phyloP scores from a whole-genome alignment of 2,329 filamentous ascomycete species.

The Paradendryphiella salina region DNA sequence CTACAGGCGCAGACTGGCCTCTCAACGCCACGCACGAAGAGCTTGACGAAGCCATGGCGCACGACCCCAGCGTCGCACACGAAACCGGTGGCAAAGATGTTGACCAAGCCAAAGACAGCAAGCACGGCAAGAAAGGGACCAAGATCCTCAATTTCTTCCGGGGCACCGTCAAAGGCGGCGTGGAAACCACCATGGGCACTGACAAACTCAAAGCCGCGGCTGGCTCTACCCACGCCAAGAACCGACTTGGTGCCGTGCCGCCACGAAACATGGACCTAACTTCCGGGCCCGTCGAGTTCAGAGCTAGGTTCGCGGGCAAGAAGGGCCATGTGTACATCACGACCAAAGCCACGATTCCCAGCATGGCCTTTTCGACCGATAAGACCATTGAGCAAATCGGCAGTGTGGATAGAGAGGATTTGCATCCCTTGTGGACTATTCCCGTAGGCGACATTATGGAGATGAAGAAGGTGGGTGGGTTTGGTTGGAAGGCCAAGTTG shows the following conservation, averaged over 20 bases:
- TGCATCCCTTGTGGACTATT: slow-evolving; percentile 68
- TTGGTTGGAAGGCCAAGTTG: slow-evolving; percentile 84
- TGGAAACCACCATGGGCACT: slow-evolving; percentile 71
- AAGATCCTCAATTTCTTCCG: slow-evolving; percentile 69
- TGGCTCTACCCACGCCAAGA: slow-evolving; percentile 64
- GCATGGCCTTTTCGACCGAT: slow-evolving; percentile 66
- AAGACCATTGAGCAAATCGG: slow-evolving; percentile 52
- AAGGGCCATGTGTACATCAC: slow-evolving; percentile 74
- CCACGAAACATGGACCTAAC: slow-evolving; percentile 49
- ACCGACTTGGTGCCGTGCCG: slow-evolving; percentile 71
- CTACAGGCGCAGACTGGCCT: slow-evolving; percentile 57
- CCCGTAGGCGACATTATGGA: slow-evolving; percentile 72
- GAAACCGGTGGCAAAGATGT: slow-evolving; percentile 58
- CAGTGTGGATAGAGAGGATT: slow-evolving; percentile 54
- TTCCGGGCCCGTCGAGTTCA: slow-evolving; percentile 76
- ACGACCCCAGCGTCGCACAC: slow-evolving; percentile 52
- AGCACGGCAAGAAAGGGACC: slow-evolving; percentile 54
- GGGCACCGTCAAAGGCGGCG: slow-evolving; percentile 67
- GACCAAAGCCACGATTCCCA: slow-evolving; percentile 67
- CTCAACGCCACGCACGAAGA: slow-evolving; percentile 67
- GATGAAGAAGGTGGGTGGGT: slow-evolving; percentile 76
- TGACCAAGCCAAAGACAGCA: slow-evolving; percentile 52
- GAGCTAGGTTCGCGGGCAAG: slow-evolving; percentile 68
- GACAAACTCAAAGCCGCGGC: slow-evolving; percentile 71
- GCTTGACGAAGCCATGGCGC: slow-evolving; percentile 62